Evolutionary conservation across 805 yeast genomes (phyloP).

Genomic region (Tetrapisispora phaffii): DNA sequence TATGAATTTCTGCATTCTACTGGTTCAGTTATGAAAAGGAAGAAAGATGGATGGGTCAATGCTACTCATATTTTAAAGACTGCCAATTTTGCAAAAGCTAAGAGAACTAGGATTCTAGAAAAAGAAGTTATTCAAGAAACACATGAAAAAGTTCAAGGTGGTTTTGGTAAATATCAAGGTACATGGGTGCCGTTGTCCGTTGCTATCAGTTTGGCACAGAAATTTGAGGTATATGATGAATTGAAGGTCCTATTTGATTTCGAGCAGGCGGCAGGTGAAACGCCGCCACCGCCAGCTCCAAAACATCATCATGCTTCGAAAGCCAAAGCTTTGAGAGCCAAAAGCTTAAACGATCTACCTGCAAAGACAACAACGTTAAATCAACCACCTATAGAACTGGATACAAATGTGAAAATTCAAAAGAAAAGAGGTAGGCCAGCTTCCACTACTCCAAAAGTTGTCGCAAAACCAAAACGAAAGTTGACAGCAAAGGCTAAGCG

Average conservation of each 20-base stretch:
- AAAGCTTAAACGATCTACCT: slow-evolving; percentile 11
- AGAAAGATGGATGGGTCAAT: slow-evolving; percentile 74
- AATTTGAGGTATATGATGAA: slow-evolving; percentile 51
- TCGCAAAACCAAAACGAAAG: slow-evolving; percentile 15
- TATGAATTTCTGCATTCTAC: slow-evolving; percentile 62
- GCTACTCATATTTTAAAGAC: slow-evolving; percentile 93
- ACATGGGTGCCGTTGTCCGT: slow-evolving; percentile 87
- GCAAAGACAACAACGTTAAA: slow-evolving; percentile 8
- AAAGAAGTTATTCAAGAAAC: slow-evolving; percentile 83
- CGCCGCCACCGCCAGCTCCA: slow-evolving; percentile 51
- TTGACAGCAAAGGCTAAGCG: slow-evolving; percentile 13
- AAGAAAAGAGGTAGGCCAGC: slow-evolving; percentile 29
- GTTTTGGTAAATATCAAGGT: slow-evolving; percentile 93
- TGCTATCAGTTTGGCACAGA: slow-evolving; percentile 58
- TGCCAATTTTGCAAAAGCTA: slow-evolving; percentile 90
- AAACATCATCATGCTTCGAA: slow-evolving; percentile 58
- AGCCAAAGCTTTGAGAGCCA: slow-evolving; percentile 29
- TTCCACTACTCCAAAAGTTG: slow-evolving; percentile 11
- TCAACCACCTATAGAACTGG: neutral
- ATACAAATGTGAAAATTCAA: slow-evolving; percentile 8
- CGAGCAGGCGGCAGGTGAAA: slow-evolving; percentile 39
- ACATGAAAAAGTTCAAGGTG: slow-evolving; percentile 94
- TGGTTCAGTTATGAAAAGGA: slow-evolving; percentile 70
- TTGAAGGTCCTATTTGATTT: slow-evolving; percentile 61
- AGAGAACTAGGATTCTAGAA: slow-evolving; percentile 83